These are phyloP conservation scores for Neurospora africana DNA, from an alignment of 495 filamentous ascomycete genomes.

Conservation along the genomic window DNA sequence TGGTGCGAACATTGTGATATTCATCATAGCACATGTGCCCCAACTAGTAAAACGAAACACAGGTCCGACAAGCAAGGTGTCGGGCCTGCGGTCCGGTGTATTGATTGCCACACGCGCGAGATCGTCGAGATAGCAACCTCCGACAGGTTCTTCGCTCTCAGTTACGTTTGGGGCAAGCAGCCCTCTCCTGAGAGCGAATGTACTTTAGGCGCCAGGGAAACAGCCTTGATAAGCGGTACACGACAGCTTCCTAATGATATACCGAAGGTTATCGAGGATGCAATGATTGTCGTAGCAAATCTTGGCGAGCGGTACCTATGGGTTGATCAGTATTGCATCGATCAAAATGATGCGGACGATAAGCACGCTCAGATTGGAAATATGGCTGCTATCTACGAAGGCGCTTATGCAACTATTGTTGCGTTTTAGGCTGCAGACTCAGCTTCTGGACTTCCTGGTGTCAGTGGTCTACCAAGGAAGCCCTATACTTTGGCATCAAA, in stretches of 20 bases:
- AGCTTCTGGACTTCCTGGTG: background rate
- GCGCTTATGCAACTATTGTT: background rate
- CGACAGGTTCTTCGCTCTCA: background rate
- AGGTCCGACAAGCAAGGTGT: background rate
- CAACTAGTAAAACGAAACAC: no score
- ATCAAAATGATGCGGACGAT: background rate
- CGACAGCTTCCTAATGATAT: background rate
- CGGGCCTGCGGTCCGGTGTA: background rate
- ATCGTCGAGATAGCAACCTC: background rate
- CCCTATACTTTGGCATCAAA: background rate
- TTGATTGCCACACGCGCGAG: background rate
- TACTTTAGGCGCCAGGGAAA: background rate
- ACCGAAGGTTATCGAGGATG: background rate
- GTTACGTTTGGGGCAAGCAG: background rate
- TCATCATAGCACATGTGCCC: background rate
- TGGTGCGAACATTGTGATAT: background rate
- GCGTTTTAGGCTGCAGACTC: background rate
- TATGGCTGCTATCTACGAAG: background rate
- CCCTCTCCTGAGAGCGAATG: background rate
- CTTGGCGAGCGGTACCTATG: slow-evolving; percentile 5
- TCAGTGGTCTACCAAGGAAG: background rate
- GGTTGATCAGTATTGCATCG: slow-evolving; percentile 8
- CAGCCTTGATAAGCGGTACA: rapidly evolving
- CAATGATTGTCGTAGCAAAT: background rate
- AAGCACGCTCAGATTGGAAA: background rate